These are phyloP conservation scores for Gnetum montanum DNA, from an alignment of 75 land plant species.

Conservation along the genomic window DNA sequence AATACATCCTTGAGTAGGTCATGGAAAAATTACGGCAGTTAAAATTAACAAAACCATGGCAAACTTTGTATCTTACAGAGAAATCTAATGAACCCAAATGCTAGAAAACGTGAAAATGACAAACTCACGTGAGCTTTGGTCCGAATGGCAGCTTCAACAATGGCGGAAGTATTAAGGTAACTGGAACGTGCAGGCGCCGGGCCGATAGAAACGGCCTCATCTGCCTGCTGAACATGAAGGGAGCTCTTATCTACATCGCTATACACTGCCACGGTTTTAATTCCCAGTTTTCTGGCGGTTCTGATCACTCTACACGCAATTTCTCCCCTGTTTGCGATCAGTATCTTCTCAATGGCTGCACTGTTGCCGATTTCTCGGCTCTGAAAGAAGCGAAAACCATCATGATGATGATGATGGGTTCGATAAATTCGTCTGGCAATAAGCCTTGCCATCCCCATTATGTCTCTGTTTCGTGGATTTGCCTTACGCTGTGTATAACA, in stretches of 20 bases:
- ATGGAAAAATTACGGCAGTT: no score
- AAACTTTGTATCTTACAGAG: no score
- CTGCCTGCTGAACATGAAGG: constrained; percentile 73
- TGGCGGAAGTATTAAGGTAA: constrained; percentile 58
- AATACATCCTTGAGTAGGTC: no score
- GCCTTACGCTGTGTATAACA: no score
- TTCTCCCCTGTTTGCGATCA: constrained; percentile 94
- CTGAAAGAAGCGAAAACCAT: neutral
- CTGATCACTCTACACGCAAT: constrained; percentile 87
- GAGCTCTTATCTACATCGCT: constrained; percentile 77
- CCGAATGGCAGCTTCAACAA: constrained; percentile 62
- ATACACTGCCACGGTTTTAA: constrained; percentile 83
- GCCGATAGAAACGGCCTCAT: constrained; percentile 84
- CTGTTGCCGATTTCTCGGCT: neutral
- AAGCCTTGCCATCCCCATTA: constrained; percentile 4
- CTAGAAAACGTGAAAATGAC: no score
- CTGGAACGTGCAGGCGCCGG: constrained; percentile 76
- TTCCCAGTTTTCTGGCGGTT: constrained; percentile 70
- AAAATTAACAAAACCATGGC: no score
- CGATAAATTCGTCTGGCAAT: neutral
- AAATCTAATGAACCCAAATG: no score
- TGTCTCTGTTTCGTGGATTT: no score
- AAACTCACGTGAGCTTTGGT: constrained; percentile 62
- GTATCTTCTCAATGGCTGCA: constrained; percentile 56
- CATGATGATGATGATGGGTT: neutral